These are phyloP conservation scores for Ophiostoma triangulosporum DNA, from an alignment of 2,329 filamentous ascomycete genomes.

Conservation along the genomic window DNA sequence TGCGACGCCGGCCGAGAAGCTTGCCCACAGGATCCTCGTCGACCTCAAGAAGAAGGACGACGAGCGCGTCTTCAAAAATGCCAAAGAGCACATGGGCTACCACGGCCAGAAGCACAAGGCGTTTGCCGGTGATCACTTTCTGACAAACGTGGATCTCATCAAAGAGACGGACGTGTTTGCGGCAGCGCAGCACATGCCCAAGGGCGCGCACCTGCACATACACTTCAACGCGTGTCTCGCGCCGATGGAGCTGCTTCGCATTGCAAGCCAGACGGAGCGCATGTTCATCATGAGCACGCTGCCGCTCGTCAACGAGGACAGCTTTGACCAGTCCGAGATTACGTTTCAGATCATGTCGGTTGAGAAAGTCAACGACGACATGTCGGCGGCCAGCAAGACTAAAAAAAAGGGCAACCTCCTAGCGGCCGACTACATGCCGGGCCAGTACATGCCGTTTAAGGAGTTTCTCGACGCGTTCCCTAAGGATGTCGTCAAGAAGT, in stretches of 20 bases:
- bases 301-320: conserved; percentile 27
- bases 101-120: conserved; percentile 31
- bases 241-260: conserved; percentile 43
- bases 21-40: conserved; percentile 28
- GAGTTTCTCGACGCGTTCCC: conserved; percentile 27
- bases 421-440: conserved; percentile 27
- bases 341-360: conserved; percentile 41
- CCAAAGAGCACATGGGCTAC: conserved; percentile 22
- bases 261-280: conserved; percentile 39
- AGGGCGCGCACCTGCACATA: conserved; percentile 59
- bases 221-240: conserved; percentile 66
- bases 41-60: conserved; percentile 25
- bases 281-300: conserved; percentile 58
- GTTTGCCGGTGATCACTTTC: conserved; percentile 42
- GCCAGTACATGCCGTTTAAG: conserved; percentile 28
- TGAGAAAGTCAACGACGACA: conserved; percentile 21
- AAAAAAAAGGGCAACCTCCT: conserved; percentile 41
- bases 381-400: too few species aligned
- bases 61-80: conserved; percentile 22
- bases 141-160: conserved; percentile 41
- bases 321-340: conserved; percentile 43
- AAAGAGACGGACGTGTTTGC: conserved; percentile 41
- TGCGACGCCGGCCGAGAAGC: conserved; percentile 23
- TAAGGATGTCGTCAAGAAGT: conserved; percentile 15
- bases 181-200: conserved; percentile 48